A percentile compares a stretch with the other conserved stretches of the same genome.
Conservation (phyloP, 495 filamentous ascomycete genomes). For the Jackrogersella multiformis region DNA sequence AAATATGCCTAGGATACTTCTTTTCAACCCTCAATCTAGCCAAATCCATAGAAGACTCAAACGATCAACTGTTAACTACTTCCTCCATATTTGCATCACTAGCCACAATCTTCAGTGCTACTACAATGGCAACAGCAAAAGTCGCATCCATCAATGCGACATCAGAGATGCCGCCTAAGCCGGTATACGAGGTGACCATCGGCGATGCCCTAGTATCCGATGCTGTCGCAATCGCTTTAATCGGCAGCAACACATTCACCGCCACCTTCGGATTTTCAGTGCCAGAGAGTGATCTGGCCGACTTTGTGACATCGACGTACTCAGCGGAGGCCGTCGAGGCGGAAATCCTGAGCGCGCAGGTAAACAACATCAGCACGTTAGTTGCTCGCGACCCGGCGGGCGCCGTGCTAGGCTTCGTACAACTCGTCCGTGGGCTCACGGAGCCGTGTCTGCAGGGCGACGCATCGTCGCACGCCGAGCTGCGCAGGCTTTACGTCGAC, state of each 20-base stretch:
- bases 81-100: neutral
- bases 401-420: constrained; percentile 48
- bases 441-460: constrained; percentile 47
- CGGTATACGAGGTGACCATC: constrained; percentile 31
- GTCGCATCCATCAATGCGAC: constrained; percentile 6
- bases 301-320: constrained; percentile 47
- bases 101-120: neutral
- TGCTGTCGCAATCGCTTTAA: constrained; percentile 44
- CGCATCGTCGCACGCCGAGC: constrained; percentile 43
- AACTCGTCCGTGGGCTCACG: constrained; percentile 45
- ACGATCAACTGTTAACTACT: neutral
- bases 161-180: neutral
- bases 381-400: constrained; percentile 30
- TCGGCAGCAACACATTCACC: constrained; percentile 50
- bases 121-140: constrained; percentile 30
- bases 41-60: neutral
- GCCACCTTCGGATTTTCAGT: constrained; percentile 50
- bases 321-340: constrained; percentile 32
- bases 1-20: neutral
- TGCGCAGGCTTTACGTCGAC: constrained; percentile 53
- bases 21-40: neutral
- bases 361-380: constrained; percentile 45
- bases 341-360: constrained; percentile 39
- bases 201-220: constrained; percentile 46
- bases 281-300: constrained; percentile 43